Conservation (phyloP, 306 rosid species). For the Gillenia trifoliata region DNA sequence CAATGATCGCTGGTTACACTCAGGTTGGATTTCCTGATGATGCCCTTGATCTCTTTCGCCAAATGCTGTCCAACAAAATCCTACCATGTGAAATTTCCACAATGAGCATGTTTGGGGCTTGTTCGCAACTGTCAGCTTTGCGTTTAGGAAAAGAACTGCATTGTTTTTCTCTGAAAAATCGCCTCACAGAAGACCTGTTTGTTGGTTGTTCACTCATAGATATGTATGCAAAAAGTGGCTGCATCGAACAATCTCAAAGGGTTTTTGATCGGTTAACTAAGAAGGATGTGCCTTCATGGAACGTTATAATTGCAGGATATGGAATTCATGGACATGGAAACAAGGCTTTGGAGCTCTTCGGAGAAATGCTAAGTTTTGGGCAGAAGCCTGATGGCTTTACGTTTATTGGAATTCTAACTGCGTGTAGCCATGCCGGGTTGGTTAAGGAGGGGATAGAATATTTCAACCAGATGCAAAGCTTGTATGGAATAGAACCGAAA, state of each 20-base stretch:
- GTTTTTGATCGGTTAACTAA: constrained; percentile 41
- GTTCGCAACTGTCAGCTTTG: constrained; percentile 60
- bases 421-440: constrained; percentile 79
- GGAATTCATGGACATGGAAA: constrained; percentile 75
- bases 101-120: constrained; percentile 53
- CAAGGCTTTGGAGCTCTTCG: constrained; percentile 61
- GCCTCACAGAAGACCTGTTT: constrained; percentile 40
- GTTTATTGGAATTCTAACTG: constrained; percentile 65
- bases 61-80: constrained; percentile 46
- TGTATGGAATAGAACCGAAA: constrained; percentile 50
- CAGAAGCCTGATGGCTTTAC: constrained; percentile 62
- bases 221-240: constrained; percentile 86
- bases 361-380: constrained; percentile 46
- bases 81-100: constrained; percentile 43
- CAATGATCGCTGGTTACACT: constrained; percentile 57
- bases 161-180: constrained; percentile 51
- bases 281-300: constrained; percentile 65
- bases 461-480: constrained; percentile 52
- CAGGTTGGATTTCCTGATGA: constrained; percentile 62
- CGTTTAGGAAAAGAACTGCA: constrained; percentile 71
- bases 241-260: constrained; percentile 51
- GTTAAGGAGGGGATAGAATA: constrained; percentile 55
- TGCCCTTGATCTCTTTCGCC: constrained; percentile 52
- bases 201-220: constrained; percentile 69
- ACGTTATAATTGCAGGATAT: constrained; percentile 68